Base-by-base conservation (phyloP, 768 basidiomycete species). In the Dioszegia aurantiaca region DNA sequence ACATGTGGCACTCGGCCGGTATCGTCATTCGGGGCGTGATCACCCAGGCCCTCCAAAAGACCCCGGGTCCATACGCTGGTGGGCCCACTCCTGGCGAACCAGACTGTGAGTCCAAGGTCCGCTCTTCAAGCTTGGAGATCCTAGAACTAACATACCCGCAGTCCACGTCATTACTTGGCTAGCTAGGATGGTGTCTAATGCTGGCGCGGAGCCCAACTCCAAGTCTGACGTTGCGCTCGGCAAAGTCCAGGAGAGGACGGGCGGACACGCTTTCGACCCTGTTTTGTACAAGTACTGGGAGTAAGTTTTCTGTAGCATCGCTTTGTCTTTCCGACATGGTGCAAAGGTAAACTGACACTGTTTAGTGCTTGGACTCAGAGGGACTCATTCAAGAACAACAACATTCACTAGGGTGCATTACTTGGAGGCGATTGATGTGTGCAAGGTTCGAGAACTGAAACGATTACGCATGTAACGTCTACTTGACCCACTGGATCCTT, bases 111-210 rank as follows among this genome's bases (percentile, higher is more conserved):
- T 65, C n/a, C n/a, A n/a, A n/a, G n/a, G n/a, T n/a, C n/a, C n/a
- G n/a, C n/a, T n/a, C n/a, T n/a, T n/a, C n/a, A n/a, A n/a, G n/a
- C n/a, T n/a, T n/a, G n/a, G n/a, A n/a, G n/a, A n/a, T n/a, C n/a
- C n/a, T n/a, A n/a, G n/a, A n/a, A n/a, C n/a, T n/a, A n/a, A n/a
- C n/a, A n/a, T n/a, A 2, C 12, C 17, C 31, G 3, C 26, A 72
- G 70, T 62, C 61, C 70, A 72, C 61, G 43, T 72, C 31, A 72
- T 72, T 62, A 68, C 66, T 24, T 72, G 70, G 70, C 58, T 72
- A 16, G 59, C 70, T 9, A 43, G 70, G 21, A 68, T 61, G 23
- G 59, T 64, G 47, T 60, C 66, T 45, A 63, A 65, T 40, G 56
- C 68, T 24, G 68, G 68, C 47, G 64, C 65, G 9, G 65, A 67